Evolutionary conservation across 106 monocot genomes (phyloP), one percentile per base, ranked within the genome.

Genomic region (Phalaenopsis aphrodite): DNA sequence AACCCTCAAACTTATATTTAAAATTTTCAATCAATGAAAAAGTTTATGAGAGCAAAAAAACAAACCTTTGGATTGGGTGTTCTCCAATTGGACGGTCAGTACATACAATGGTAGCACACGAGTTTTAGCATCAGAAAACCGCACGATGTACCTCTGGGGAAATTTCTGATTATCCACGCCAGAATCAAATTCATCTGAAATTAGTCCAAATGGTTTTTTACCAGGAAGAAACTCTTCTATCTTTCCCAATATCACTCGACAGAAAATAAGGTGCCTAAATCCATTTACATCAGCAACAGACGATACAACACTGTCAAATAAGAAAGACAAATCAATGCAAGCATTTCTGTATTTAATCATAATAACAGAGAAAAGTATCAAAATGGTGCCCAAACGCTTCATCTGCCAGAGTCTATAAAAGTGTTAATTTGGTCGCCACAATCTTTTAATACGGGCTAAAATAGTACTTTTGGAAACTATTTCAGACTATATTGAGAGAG

Each of bases 181-280:
- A 69, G 92, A 92, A 83, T 92, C 89, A 56, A 81, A 86, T 56
- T 86, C 61, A 10, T 78, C 77, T 9, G 80, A 84, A 69, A 88
- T 89, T 8, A 89, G 83, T 19, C 38, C 23, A 46, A 15, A 77
- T 72, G 88, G 88, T 14, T 42, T 68, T n/a, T 86, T 80, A n/a
- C 83, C 86, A n/a, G 86, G 85, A 39, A 41, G 74, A 48, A 88
- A 78, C 81, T 79, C 79, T 78, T 92, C 87, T 7, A 78, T 75
- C 30, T 81, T 88, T 64, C 92, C 92, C 83, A 90, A 83, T 41
- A 93, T 90, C 12, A 90, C 90, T 7, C 81, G 61, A 75, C 90
- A 93, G 56, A 93, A 37, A 55, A 93, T 43, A 11, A 90, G 8
- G 75, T 90, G 88, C 67, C 83, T 67, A 23, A 90, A 68, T 45